These are phyloP conservation scores for Pseudoscleropodium purum DNA, from an alignment of 225 moss, liverwort and hornwort genomes.

Conservation along the genomic window DNA sequence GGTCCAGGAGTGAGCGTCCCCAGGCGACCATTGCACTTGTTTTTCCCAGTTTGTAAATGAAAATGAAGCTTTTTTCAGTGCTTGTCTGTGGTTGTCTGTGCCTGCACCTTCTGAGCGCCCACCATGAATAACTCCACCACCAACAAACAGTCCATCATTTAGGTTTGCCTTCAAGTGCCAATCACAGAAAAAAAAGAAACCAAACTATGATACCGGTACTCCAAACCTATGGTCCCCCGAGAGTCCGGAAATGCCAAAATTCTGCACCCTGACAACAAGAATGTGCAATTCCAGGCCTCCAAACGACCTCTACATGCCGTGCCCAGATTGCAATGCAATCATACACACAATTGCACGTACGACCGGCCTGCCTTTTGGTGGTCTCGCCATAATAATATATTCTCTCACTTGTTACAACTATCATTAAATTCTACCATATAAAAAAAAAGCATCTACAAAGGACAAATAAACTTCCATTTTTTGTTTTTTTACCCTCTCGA, in stretches of 20 bases:
- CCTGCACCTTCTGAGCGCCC: not conserved
- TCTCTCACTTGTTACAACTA: not conserved
- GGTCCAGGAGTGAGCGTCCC: not conserved
- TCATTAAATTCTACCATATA: not conserved
- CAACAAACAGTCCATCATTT: not conserved
- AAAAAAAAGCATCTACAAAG: rapidly evolving
- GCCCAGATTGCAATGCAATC: not conserved
- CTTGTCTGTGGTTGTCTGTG: not conserved
- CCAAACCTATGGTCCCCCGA: not conserved
- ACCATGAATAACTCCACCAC: not conserved
- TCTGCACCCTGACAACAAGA: conserved; percentile 4
- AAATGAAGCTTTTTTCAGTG: not conserved
- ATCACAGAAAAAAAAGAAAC: no score
- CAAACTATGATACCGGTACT: no score
- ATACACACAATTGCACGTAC: not conserved
- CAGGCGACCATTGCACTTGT: not conserved
- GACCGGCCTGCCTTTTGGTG: not conserved
- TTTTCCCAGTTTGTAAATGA: not conserved
- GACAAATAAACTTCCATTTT: no score
- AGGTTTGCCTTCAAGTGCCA: no score
- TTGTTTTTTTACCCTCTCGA: not conserved
- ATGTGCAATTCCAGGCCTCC: not conserved
- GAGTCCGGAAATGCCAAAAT: not conserved
- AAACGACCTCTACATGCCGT: not conserved
- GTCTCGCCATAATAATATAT: no score